Evolutionary conservation across 225 moss, liverwort and hornwort species (phyloP), one percentile per base, ranked within the genome.

Genomic region (Marchantia paleacea): DNA sequence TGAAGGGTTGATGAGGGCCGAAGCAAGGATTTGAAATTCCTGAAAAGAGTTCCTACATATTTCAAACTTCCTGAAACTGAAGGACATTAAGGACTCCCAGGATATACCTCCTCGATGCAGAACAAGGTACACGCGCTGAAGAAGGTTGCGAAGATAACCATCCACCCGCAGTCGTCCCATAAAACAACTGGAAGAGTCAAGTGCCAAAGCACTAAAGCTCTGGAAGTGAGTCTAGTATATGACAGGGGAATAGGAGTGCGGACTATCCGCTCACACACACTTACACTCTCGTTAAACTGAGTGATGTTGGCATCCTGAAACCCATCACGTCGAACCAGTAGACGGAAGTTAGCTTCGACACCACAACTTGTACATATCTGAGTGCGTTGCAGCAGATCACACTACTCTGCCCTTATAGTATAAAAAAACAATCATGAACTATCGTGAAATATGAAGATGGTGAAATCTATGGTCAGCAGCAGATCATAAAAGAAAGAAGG

Each of bases 131-230:
- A 84, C 0, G 78, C 80, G 71, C 85, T 92, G 50, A 81, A 77
- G 67, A 92, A 92, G 7, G 81, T 93, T 31, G 95, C 97, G 14
- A 95, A 93, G 24, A 97, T 83, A 7, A 95, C 86, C 91, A 90
- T 91, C 97, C 93, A 95, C 52, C 90, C 89, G 86, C 95, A 97
- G 48, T 95, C 95, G 69, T 97, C 95, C 97, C 97, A 97, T 47
- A 97, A 87, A 71, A 93, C 95, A 54, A 95, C 77, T 39, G 97
- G 97, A 63, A 95, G 85, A 51, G 88, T 86, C 76, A 97, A 81
- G 81, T 97, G 97, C 97, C 97, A 97, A 55, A 97, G 76, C 28
- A 95, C 88, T 78, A 97, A 70, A 81, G 93, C 89, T 55, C 97
- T 89, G 12, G 97, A 97, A 47, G 97, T 97, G 85, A 97, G 81